Evolutionary conservation across 2,329 filamentous ascomycete genomes (phyloP).

Genomic region (Paradendryphiella salina): DNA sequence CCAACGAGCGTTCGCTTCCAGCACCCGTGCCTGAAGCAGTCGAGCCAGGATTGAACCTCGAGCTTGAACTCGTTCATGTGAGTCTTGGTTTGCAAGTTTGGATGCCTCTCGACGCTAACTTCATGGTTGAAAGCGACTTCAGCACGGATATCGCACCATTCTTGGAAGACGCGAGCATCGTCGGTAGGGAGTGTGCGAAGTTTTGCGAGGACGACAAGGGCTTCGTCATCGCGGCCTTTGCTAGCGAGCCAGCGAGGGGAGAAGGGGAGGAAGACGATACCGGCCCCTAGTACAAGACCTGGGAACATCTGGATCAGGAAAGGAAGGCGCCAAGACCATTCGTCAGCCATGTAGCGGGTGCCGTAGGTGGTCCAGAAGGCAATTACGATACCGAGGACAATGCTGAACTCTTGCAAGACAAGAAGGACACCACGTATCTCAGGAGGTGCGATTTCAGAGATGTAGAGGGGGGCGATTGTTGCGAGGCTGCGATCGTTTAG

Average conservation of each 20-base stretch:
- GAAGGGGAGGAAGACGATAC: conserved; percentile 56
- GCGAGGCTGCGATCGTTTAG: conserved; percentile 28
- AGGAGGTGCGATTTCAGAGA: conserved; percentile 56
- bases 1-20: conserved; percentile 50
- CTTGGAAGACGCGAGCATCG: conserved; percentile 57
- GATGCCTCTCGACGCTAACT: conserved; percentile 47
- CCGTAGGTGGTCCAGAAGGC: conserved; percentile 61
- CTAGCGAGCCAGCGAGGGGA: conserved; percentile 60
- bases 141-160: conserved; percentile 58
- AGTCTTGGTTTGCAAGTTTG: conserved; percentile 34
- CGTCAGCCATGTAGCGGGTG: conserved; percentile 50
- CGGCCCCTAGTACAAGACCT: conserved; percentile 46
- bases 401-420: conserved; percentile 54
- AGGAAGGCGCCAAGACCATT: conserved; percentile 53
- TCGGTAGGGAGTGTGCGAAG: conserved; percentile 55
- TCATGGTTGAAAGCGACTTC: conserved; percentile 59
- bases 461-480: conserved; percentile 57
- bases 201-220: conserved; percentile 53
- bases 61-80: conserved; percentile 48
- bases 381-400: conserved; percentile 55
- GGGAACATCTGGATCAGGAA: conserved; percentile 54
- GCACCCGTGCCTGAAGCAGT: conserved; percentile 54
- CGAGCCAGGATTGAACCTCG: conserved; percentile 52
- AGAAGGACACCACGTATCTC: conserved; percentile 56
- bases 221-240: conserved; percentile 51